Conservation (phyloP, 495 filamentous ascomycete genomes). For the Platismatia glauca region DNA sequence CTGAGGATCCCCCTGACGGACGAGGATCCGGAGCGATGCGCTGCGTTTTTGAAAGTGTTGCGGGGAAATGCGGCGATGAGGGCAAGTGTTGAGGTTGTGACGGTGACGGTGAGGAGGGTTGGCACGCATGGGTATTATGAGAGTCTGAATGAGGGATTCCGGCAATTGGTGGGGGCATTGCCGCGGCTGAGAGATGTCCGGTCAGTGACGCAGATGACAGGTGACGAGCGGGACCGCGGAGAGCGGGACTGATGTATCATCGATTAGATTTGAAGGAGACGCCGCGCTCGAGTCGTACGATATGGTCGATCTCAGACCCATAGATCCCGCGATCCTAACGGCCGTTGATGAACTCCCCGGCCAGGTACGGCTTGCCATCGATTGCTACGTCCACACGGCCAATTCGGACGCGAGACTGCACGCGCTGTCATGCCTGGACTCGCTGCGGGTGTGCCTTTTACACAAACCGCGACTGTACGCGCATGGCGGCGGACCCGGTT, state of each 20-base stretch:
- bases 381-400: not conserved
- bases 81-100: not conserved
- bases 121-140: not conserved
- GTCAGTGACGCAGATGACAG: not conserved
- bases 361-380: not conserved
- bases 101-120: not conserved
- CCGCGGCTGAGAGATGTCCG: not conserved
- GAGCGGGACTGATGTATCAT: not conserved
- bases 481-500: not conserved
- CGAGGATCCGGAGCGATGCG: not conserved
- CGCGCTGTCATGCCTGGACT: not conserved
- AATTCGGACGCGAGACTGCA: not conserved
- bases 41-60: not conserved
- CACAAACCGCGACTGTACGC: not conserved
- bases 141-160: not conserved
- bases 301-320: not conserved
- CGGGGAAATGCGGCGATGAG: not conserved
- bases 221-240: not conserved
- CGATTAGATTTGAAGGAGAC: not conserved
- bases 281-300: not conserved
- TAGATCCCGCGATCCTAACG: not conserved
- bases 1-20: not conserved
- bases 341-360: not conserved
- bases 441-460: not conserved
- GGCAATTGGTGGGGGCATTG: not conserved